These are phyloP conservation scores for Vishniacozyma victoriae DNA, from an alignment of 768 basidiomycete species.

Conservation along the genomic window DNA sequence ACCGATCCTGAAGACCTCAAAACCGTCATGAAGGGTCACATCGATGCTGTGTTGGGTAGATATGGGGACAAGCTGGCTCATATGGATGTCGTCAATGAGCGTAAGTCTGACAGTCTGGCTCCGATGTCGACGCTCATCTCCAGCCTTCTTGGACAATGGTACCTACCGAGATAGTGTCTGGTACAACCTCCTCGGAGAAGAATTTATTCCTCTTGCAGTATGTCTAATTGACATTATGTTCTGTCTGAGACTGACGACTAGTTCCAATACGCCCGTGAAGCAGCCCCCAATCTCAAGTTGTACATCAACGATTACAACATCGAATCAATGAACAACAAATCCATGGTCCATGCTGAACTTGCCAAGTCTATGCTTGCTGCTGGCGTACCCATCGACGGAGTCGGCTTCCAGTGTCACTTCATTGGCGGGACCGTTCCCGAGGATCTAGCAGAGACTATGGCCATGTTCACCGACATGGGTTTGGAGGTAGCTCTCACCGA, in stretches of 20 bases:
- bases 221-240: constrained; percentile 2
- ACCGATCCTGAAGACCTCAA: constrained; percentile 33
- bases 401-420: constrained; percentile 31
- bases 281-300: constrained; percentile 34
- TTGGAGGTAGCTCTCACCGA: constrained; percentile 41
- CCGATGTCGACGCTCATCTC: not conserved
- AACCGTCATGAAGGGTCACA: constrained; percentile 22
- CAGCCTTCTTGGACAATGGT: constrained; percentile 35
- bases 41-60: constrained; percentile 32
- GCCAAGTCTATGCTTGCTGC: constrained; percentile 20
- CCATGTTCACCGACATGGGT: constrained; percentile 35
- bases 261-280: constrained; percentile 31
- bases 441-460: constrained; percentile 26
- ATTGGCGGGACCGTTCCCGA: constrained; percentile 18
- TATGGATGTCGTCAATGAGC: constrained; percentile 39
- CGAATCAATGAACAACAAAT: constrained; percentile 39
- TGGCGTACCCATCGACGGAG: constrained; percentile 29
- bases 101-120: constrained; percentile 15
- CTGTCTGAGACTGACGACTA: constrained; percentile 3
- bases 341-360: constrained; percentile 16
- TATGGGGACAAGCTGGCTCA: constrained; percentile 27
- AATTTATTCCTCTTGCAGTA: constrained; percentile 26
- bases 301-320: constrained; percentile 45
- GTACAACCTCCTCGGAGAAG: constrained; percentile 35
- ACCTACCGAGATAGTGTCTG: constrained; percentile 26